Evolutionary conservation across 345 rosid species (phyloP).

Genomic region (Hibiscus trionum): DNA sequence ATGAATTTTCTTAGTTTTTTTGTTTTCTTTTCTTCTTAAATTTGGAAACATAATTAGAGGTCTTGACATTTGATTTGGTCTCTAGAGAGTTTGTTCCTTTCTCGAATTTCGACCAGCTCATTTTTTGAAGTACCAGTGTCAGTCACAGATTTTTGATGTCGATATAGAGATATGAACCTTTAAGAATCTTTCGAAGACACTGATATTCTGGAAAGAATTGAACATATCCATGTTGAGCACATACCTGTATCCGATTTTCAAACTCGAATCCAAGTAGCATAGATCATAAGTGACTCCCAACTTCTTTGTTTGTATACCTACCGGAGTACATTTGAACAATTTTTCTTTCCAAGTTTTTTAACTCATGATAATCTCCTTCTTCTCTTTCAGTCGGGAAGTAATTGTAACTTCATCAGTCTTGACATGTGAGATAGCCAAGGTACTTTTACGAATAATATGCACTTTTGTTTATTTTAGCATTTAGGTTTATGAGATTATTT

Average conservation of each 20-base stretch:
- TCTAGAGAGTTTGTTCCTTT: background rate
- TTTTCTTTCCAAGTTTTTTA: background rate
- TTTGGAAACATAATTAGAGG: background rate
- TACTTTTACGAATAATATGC: constrained; percentile 15
- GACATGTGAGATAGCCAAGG: constrained; percentile 84
- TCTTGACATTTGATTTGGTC: background rate
- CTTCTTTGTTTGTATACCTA: background rate
- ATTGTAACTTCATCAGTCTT: constrained; percentile 88
- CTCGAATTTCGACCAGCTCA: background rate
- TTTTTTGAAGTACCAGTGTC: background rate
- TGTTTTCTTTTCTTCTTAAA: background rate
- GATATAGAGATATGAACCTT: background rate
- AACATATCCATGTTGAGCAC: no score
- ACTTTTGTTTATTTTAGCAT: constrained; percentile 5
- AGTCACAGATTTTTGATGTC: background rate
- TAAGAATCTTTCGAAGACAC: background rate
- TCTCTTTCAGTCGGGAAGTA: constrained; percentile 53
- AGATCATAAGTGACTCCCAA: background rate
- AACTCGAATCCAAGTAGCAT: background rate
- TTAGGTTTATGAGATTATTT: background rate
- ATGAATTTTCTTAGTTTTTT: background rate
- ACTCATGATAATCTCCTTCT: background rate
- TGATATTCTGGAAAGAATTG: background rate
- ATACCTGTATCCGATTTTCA: no score
- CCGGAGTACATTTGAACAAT: background rate